These are phyloP conservation scores for Penicillium sp. DNA, from an alignment of 2,329 filamentous ascomycete species.

Conservation along the genomic window DNA sequence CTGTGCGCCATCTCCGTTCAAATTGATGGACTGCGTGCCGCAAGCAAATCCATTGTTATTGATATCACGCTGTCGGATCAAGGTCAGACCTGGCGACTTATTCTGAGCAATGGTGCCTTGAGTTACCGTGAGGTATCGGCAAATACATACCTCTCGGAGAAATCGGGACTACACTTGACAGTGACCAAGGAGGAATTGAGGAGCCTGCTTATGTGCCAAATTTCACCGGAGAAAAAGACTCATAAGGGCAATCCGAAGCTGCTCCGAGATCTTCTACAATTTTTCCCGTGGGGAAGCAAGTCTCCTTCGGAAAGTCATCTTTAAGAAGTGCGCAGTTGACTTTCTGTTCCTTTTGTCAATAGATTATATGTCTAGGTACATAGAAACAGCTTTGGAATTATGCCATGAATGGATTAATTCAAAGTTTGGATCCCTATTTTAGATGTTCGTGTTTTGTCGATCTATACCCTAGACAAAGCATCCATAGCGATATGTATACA, in stretches of 20 bases:
- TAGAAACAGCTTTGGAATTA: too few species aligned
- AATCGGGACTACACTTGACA: not conserved
- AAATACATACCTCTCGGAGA: not conserved
- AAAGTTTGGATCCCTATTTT: too few species aligned
- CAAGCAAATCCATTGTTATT: not conserved
- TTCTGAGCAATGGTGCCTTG: not conserved
- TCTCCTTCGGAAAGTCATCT: not conserved
- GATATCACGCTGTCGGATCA: not conserved
- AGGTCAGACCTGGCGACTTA: not conserved
- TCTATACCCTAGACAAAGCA: too few species aligned
- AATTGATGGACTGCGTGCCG: not conserved
- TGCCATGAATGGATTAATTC: too few species aligned
- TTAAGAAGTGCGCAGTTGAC: not conserved
- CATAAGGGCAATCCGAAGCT: not conserved
- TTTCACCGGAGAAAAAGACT: not conserved
- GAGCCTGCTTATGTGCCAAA: not conserved
- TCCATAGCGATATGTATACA: too few species aligned
- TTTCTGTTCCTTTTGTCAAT: not conserved
- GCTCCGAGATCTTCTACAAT: not conserved
- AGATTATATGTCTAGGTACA: not conserved
- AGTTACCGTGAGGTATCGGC: not conserved
- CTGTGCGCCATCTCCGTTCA: not conserved
- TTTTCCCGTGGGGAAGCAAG: not conserved
- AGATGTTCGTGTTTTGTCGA: too few species aligned
- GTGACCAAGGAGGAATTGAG: not conserved